phyloP scores from a whole-genome alignment of 2,329 filamentous ascomycete genomes.

The Stagonosporopsis vannaccii region DNA sequence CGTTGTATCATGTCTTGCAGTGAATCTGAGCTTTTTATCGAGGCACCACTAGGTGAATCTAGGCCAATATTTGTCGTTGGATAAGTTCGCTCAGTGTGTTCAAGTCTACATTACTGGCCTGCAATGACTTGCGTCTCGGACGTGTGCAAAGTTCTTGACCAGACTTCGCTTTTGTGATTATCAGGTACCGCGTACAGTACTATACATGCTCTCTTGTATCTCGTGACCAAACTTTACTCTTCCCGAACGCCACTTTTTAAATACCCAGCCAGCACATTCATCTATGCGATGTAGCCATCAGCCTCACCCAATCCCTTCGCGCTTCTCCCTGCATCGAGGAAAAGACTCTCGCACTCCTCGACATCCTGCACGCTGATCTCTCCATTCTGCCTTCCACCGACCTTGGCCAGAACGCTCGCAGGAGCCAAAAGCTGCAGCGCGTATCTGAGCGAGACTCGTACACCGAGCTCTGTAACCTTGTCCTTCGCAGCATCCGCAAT shows the following conservation, averaged over 20 bases:
- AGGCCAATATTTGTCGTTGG: neutral
- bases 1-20: neutral
- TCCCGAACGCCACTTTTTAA: constrained; percentile 5
- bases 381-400: constrained; percentile 58
- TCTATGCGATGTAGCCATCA: constrained; percentile 47
- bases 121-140: neutral
- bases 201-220: constrained; percentile 1
- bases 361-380: constrained; percentile 64
- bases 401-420: constrained; percentile 87
- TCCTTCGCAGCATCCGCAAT: constrained; percentile 85
- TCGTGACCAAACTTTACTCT: neutral
- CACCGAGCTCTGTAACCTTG: constrained; percentile 85
- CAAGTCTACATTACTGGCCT: too few species aligned
- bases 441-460: constrained; percentile 89
- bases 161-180: neutral
- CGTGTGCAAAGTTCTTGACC: neutral
- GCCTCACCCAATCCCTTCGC: constrained; percentile 44
- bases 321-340: constrained; percentile 59
- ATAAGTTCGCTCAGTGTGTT: too few species aligned
- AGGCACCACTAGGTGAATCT: neutral
- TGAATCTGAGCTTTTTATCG: neutral
- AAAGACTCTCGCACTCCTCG: constrained; percentile 56
- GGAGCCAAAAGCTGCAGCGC: constrained; percentile 91
- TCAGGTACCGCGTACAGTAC: constrained; percentile 3
- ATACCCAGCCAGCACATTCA: constrained; percentile 21